These are phyloP conservation scores for Dendrobium chrysotoxum DNA, from an alignment of 106 monocot genomes.

Conservation along the genomic window DNA sequence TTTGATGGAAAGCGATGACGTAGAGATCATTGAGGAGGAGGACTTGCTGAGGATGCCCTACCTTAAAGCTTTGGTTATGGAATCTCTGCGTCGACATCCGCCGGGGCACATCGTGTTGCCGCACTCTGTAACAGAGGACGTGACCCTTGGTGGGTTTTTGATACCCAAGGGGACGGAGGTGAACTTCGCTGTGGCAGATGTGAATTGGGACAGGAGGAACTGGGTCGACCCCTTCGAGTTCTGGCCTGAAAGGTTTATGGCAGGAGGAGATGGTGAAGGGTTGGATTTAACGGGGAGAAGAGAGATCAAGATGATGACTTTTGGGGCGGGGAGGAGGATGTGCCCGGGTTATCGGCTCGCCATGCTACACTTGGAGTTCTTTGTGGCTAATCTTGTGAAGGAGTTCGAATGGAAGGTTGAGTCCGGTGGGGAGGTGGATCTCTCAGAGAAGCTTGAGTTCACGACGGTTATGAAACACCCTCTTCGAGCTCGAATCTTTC, in stretches of 20 bases:
- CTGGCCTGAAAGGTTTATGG: conserved; percentile 17
- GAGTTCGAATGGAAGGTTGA: conserved; percentile 13
- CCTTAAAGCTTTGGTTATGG: conserved; percentile 13
- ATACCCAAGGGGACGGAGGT: conserved; percentile 4
- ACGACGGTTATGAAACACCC: conserved; percentile 16
- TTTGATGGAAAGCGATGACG: neutral
- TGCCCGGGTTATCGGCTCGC: conserved; percentile 13
- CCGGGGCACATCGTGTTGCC: conserved; percentile 9
- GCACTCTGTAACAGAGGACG: conserved; percentile 5
- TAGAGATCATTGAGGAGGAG: conserved; percentile 16
- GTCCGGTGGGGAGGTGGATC: conserved; percentile 4
- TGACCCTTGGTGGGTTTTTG: conserved; percentile 1
- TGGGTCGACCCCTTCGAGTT: conserved; percentile 21
- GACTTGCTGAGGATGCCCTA: conserved; percentile 9
- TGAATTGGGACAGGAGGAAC: conserved; percentile 7
- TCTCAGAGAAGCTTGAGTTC: conserved; percentile 5
- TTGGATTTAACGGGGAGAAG: neutral
- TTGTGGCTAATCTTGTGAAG: conserved; percentile 15
- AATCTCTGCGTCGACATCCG: conserved; percentile 13
- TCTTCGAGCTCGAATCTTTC: conserved; percentile 1
- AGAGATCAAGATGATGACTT: conserved; percentile 24
- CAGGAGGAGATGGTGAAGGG: conserved; percentile 2
- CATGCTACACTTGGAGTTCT: conserved; percentile 15
- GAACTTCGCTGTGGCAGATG: conserved; percentile 7
- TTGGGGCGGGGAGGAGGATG: conserved; percentile 22